Base-by-base conservation (phyloP, 1,139 yeast genomes). In the Geotrichum fermentans region DNA sequence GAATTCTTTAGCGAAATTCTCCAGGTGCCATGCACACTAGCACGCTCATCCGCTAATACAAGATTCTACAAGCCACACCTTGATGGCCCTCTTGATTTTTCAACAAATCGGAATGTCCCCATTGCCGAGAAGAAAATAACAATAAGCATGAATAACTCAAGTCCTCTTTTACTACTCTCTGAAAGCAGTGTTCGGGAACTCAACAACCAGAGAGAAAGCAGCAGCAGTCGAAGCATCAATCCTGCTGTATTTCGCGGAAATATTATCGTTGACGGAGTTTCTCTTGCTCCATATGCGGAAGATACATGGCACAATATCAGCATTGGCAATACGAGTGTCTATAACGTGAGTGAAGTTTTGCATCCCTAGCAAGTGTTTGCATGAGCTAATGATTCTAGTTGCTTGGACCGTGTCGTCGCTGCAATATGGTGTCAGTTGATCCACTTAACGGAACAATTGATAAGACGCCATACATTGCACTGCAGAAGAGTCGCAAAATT, bases 391-490 rank as follows among this genome's bases (percentile, higher is more conserved):
- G 26, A 14, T 30, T 33, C 16, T 13, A 4, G 22, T 32, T 53
- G 13, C 50, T 60, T 2, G 67, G 66, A 0, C 59, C 55, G n/a
- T 72, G 75, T 52, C 63, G 68, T 17, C 56, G 75, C 33, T 72
- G 75, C 53, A 69, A 68, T 45, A 71, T 72, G 74, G 64, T 72
- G 14, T 66, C 73, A 1, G 66, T 71, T 13, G 66, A 69, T 22
- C 56, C 59, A 8, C 56, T 54, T n/a, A 59, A 63, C 13, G 75
- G 74, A 5, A 41, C 43, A 14, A 47, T 53, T 69, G 77, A 65
- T 71, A 74, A 60, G 24, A 52, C 49, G 17, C 68, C 69, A 0
- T 65, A 62, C 39, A 53, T 55, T 32, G 62, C 66, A 18, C 54
- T 65, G 11, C 62, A 62, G 40, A 56, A 57, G 38, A 51, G 54